These are phyloP conservation scores for Vitis cinerea DNA, from an alignment of 164 flowering plant genomes.

Conservation along the genomic window DNA sequence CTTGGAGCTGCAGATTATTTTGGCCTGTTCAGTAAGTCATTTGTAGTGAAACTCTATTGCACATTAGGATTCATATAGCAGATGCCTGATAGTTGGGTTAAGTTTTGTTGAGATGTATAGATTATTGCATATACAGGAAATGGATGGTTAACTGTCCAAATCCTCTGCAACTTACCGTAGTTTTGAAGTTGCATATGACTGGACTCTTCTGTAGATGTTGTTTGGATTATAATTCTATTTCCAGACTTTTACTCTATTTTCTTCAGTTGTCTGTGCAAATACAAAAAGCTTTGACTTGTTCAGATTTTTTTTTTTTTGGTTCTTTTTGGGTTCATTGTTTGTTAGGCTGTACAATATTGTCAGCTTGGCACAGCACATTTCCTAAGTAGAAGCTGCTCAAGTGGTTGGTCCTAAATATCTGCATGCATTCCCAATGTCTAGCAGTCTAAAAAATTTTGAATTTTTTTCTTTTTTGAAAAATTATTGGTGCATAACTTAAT, in stretches of 20 bases:
- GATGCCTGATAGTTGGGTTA: not conserved
- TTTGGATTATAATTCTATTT: no score
- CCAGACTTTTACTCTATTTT: no score
- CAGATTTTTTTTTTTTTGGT: no score
- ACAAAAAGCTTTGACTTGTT: no score
- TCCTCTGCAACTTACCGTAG: not conserved
- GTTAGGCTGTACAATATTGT: no score
- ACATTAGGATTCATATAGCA: not conserved
- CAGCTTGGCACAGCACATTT: not conserved
- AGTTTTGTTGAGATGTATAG: not conserved
- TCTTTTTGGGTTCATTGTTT: no score
- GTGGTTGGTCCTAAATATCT: not conserved
- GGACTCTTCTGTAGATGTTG: no score
- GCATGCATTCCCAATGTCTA: not conserved
- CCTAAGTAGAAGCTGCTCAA: not conserved
- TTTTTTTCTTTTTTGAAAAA: not conserved
- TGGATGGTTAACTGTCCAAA: not conserved
- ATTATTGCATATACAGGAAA: not conserved
- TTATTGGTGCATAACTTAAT: not conserved
- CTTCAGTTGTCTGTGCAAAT: not conserved
- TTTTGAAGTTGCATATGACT: no score
- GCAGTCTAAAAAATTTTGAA: not conserved
- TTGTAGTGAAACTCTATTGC: not conserved
- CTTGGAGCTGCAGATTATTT: constrained; percentile 99
- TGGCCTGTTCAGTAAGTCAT: constrained; percentile 86